A percentile compares a stretch with the other conserved stretches of the same genome.
phyloP scores from a whole-genome alignment of 2,329 filamentous ascomycete genomes.

The Pseudogymnoascus sp. region DNA sequence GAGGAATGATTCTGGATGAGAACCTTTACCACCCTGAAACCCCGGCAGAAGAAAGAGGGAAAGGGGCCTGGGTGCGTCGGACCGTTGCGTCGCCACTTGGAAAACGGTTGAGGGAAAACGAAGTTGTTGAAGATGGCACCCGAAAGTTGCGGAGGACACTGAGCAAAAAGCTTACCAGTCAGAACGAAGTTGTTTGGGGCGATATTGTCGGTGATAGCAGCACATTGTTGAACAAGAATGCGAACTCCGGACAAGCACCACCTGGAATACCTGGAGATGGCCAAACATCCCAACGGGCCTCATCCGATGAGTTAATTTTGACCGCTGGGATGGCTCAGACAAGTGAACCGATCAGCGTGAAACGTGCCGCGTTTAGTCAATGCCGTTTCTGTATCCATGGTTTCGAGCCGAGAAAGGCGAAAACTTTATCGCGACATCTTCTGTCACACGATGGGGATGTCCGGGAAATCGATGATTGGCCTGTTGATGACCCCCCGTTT shows the following conservation, averaged over 20 bases:
- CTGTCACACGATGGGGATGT: slow-evolving; percentile 30
- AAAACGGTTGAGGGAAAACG: slow-evolving; percentile 52
- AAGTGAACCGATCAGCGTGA: slow-evolving; percentile 9
- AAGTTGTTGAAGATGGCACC: slow-evolving; percentile 48
- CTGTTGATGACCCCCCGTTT: slow-evolving; percentile 9
- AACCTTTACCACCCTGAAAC: slow-evolving; percentile 71
- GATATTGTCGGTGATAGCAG: slow-evolving; percentile 61
- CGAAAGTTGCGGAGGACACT: slow-evolving; percentile 83
- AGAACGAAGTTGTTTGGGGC: slow-evolving; percentile 81
- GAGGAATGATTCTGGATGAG: slow-evolving; percentile 89
- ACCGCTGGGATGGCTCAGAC: not conserved
- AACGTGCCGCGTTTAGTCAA: slow-evolving; percentile 31
- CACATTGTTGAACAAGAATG: slow-evolving; percentile 5
- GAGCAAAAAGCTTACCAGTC: slow-evolving; percentile 72
- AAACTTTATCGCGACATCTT: slow-evolving; percentile 30
- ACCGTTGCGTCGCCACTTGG: slow-evolving; percentile 41
- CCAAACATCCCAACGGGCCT: not conserved
- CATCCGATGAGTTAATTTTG: not conserved
- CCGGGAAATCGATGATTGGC: slow-evolving; percentile 16
- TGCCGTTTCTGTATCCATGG: slow-evolving; percentile 36
- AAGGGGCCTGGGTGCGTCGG: slow-evolving; percentile 63
- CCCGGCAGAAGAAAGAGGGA: slow-evolving; percentile 63
- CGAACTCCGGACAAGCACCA: not conserved
- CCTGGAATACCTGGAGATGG: not conserved
- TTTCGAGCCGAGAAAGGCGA: slow-evolving; percentile 34